Evolutionary conservation across 805 yeast species (phyloP), one percentile per base, ranked within the genome.

Genomic region (Starmerella geochares): DNA sequence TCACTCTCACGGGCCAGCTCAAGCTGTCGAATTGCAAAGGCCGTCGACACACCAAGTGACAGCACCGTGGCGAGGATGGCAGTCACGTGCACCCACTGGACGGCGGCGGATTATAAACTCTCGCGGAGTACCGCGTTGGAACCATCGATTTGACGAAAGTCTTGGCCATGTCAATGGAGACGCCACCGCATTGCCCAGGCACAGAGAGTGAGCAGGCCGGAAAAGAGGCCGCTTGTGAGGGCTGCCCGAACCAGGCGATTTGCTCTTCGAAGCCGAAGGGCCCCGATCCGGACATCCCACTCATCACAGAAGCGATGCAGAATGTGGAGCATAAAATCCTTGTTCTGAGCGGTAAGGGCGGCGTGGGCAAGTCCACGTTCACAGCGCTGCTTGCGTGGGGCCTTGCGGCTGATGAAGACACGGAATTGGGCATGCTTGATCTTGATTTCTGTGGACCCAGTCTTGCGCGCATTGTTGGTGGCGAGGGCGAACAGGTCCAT

Each of bases 401-500:
- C 0, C 67, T 92, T 35, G 88, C 97, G 16, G 55, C 67, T 14
- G 82, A 80, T 60, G 83, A 78, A 50, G 81, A 78, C 33, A 62
- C 82, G 24, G 97, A 92, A 63, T 81, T 92, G 10, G 99, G 97
- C 2, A 90, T 95, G 32, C 85, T 92, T 92, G 99, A 92, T 66
- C 69, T 92, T 49, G 99, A 92, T 69, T 86, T 92, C 32, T 92
- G 98, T 67, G 99, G 99, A 0, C 99, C 99, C 0, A 87, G 96
- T 1, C 71, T 92, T 57, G 97, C 98, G 0, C 75, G 82, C 51
- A 92, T 92, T 94, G 71, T 92, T 53, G 97, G 98, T 2, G 88
- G 94, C 6, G 81, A 78, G 54, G 83, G 85, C 20, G 96, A 88
- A 61, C 74, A 79, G 25, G 75, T 92, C 2, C 97, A 92, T 66